A percentile compares a stretch with the other conserved stretches of the same genome.
Conservation (phyloP, 2,329 filamentous ascomycete genomes). For the Ceratocystis cubensis region DNA sequence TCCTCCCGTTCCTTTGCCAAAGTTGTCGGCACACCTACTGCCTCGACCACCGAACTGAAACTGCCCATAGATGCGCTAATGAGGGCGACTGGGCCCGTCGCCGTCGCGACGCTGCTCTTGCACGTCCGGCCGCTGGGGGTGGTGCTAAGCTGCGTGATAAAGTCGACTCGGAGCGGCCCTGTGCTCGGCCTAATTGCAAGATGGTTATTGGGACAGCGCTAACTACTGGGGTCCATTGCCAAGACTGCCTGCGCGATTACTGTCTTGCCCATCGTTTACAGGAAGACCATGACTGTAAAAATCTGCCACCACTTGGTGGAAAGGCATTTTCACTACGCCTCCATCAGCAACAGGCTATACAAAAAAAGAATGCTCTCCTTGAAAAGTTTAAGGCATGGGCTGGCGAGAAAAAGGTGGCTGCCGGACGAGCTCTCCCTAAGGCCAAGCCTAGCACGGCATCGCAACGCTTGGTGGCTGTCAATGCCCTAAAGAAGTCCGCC, state of each 20-base stretch:
- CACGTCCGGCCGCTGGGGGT: slow-evolving; percentile 42
- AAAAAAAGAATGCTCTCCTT: slow-evolving; percentile 55
- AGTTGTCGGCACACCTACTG: slow-evolving; percentile 79
- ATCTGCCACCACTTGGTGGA: slow-evolving; percentile 43
- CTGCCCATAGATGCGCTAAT: slow-evolving; percentile 56
- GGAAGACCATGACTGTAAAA: slow-evolving; percentile 76
- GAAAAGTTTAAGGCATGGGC: slow-evolving; percentile 71
- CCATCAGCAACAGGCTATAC: slow-evolving; percentile 47
- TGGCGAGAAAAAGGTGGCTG: slow-evolving; percentile 53
- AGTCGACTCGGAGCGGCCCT: slow-evolving; percentile 49
- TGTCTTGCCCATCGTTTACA: slow-evolving; percentile 64
- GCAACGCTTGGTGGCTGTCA: slow-evolving; percentile 55
- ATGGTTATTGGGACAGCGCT: slow-evolving; percentile 57
- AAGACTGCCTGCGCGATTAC: slow-evolving; percentile 58
- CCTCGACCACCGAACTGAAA: slow-evolving; percentile 83
- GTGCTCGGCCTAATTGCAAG: slow-evolving; percentile 53
- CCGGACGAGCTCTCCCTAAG: slow-evolving; percentile 47
- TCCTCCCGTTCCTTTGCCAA: slow-evolving; percentile 87
- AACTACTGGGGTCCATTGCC: slow-evolving; percentile 57
- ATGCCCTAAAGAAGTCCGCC: slow-evolving; percentile 69
- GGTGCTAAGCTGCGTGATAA: slow-evolving; percentile 42
- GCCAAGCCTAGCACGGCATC: slow-evolving; percentile 51
- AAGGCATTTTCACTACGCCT: slow-evolving; percentile 31
- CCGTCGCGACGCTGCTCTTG: slow-evolving; percentile 41
- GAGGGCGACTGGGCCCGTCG: slow-evolving; percentile 51